Evolutionary conservation across 1,284 basidiomycete species (phyloP), one percentile per base, ranked within the genome.

Genomic region (Pyrrhoderma noxium): DNA sequence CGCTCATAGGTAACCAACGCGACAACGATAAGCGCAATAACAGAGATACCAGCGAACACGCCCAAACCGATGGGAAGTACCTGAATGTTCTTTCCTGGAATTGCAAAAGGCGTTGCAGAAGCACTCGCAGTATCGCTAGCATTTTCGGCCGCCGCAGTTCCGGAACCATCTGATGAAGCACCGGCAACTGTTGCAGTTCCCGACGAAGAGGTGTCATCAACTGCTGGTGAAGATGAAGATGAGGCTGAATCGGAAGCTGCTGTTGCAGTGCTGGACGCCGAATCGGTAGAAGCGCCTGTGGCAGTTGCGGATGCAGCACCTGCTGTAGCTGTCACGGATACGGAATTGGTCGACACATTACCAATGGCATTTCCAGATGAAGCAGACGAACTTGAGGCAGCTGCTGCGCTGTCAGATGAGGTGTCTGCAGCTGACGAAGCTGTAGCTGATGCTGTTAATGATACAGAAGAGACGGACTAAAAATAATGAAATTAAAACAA

Each of bases 31-130:
- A 91, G 65, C 18, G 81, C 83, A 61, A 90, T 82, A 9, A 84
- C 81, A 21, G 85, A 86, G 55, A 91, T 83, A 58, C 85, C 87
- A 43, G 83, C 86, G 62, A 87, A 90, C 16, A 91, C 75, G 52
- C 83, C 85, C 45, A 91, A 72, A 59, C 88, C 88, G 57, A 90
- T 80, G 0, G 88, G 89, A 45, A 90, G 70, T 3, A 91, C 87
- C 35, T 79, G 75, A 19, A 91, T 61, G 52, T 73, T 72, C 67
- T 79, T 85, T 21, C 88, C 87, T 3, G 87, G 88, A 39, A 89
- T 66, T 36, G 67, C 62, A 66, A 88, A 86, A 8, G 74, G 36
- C 23, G 58, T 45, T 16, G 54, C 44, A 36, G 61, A 54, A 23
- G 52, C 53, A 18, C 57, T 52, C 8, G 55, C 41, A 38, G 56